A percentile compares a stretch with the other conserved stretches of the same genome.
Conservation (phyloP, 345 rosid species). For the Odontarrhena argentea region DNA sequence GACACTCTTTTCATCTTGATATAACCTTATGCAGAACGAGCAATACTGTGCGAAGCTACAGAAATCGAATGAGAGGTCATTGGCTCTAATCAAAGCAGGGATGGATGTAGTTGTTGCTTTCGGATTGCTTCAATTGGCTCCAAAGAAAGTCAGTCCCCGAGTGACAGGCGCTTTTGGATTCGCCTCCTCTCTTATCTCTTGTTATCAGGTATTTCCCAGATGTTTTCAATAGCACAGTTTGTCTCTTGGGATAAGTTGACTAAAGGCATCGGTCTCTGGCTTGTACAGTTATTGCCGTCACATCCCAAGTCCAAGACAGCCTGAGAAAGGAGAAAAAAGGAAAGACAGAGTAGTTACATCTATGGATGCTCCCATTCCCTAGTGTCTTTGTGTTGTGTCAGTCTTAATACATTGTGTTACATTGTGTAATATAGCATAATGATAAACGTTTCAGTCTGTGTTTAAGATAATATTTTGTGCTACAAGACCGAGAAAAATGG, state of each 20-base stretch:
- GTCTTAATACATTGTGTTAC: not conserved
- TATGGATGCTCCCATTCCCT: not conserved
- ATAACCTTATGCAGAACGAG: slow-evolving; percentile 59
- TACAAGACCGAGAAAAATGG: too few species aligned
- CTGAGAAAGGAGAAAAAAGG: slow-evolving; percentile 1
- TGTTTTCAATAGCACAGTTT: not conserved
- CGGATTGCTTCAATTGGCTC: slow-evolving; percentile 89
- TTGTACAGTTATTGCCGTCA: slow-evolving; percentile 35
- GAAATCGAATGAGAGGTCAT: slow-evolving; percentile 84
- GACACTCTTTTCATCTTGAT: not conserved
- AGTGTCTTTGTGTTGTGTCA: not conserved
- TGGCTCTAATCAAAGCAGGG: slow-evolving; percentile 77
- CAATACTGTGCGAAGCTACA: slow-evolving; percentile 64
- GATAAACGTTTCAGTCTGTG: not conserved
- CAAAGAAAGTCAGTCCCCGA: slow-evolving; percentile 92
- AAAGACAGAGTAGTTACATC: not conserved
- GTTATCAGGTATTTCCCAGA: slow-evolving; percentile 56
- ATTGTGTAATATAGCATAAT: not conserved
- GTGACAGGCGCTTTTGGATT: slow-evolving; percentile 91
- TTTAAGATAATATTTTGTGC: not conserved
- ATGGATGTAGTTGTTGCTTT: slow-evolving; percentile 85
- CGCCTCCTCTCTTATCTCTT: slow-evolving; percentile 76
- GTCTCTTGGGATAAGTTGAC: not conserved
- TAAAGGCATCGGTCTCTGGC: not conserved
- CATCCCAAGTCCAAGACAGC: slow-evolving; percentile 37